These are phyloP conservation scores for Cladophialophora yegresii DNA, from an alignment of 2,329 filamentous ascomycete genomes.

Conservation along the genomic window DNA sequence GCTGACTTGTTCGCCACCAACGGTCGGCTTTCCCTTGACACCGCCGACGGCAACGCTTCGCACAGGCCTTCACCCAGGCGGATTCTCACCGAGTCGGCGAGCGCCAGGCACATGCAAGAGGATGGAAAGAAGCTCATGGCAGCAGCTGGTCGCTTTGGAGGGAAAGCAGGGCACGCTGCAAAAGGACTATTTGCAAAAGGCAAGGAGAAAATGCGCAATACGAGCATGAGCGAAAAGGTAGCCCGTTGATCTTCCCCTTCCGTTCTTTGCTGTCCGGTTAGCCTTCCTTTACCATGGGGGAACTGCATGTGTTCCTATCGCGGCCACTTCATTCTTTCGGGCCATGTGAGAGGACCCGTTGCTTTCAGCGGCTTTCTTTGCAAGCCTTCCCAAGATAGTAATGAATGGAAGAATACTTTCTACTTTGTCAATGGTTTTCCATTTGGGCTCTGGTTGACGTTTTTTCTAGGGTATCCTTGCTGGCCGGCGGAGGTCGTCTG, in stretches of 20 bases:
- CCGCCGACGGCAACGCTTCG: slow-evolving; percentile 6
- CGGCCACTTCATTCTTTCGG: slow-evolving; percentile 9
- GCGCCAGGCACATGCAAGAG: slow-evolving; percentile 64
- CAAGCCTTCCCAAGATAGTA: slow-evolving; percentile 28
- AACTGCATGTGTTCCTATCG: slow-evolving; percentile 19
- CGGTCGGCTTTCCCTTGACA: slow-evolving; percentile 33
- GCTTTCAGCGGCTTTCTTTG: slow-evolving; percentile 14
- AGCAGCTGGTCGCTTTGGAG: slow-evolving; percentile 70
- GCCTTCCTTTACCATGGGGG: slow-evolving; percentile 21
- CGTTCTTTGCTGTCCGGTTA: slow-evolving; percentile 28
- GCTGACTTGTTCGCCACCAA: slow-evolving; percentile 47
- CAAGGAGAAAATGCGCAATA: slow-evolving; percentile 74
- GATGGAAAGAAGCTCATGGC: slow-evolving; percentile 90
- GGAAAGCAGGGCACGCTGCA: slow-evolving; percentile 74
- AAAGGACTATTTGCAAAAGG: slow-evolving; percentile 91
- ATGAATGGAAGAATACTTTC: slow-evolving; percentile 29
- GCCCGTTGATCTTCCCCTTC: slow-evolving; percentile 64
- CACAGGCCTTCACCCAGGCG: slow-evolving; percentile 26
- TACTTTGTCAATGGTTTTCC: slow-evolving; percentile 12
- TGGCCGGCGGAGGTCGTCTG: slow-evolving; percentile 27
- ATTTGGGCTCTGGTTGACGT: slow-evolving; percentile 29
- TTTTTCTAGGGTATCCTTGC: slow-evolving; percentile 29
- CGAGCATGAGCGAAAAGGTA: slow-evolving; percentile 75
- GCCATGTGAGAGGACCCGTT: slow-evolving; percentile 11
- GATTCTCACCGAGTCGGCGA: slow-evolving; percentile 30